Evolutionary conservation across 805 yeast species (phyloP), one percentile per base, ranked within the genome.

Genomic region (Wickerhamomyces kurtzmanii): DNA sequence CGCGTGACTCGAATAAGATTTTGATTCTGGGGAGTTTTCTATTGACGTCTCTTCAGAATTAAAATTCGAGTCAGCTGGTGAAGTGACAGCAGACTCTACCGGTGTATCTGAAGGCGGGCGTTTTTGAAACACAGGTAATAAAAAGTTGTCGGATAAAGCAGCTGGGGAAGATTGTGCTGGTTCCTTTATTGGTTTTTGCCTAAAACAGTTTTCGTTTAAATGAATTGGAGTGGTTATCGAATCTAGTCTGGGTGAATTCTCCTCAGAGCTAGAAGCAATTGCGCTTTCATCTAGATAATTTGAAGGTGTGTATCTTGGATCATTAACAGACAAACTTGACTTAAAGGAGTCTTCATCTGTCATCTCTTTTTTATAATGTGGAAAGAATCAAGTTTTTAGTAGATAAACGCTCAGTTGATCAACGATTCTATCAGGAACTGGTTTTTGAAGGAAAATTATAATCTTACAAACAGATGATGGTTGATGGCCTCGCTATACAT

Each of bases 91-190:
- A 17, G 80, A 72, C 8, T 66, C 67, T 1, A 75, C 64, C 0
- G 91, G 91, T 0, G 91, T 80, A 43, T 80, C 91, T 23, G 78
- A 75, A 29, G 74, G 55, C 0, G 91, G 91, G 25, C 86, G 58
- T 49, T 71, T 75, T 45, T 78, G 74, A 53, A 80, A 80, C 31
- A 59, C 73, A 0, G 82, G 80, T 8, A 49, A 38, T 22, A 29
- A 15, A 3, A 29, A 16, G 12, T 20, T 28, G 10, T 24, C 31
- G 5, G 16, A 14, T 7, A 13, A 13, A 7, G 32, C 20, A 22
- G 32, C 29, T 20, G 26, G 12, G 23, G 18, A 19, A 8, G 20
- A 10, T 15, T 25, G 12, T 10, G 15, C 22, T 6, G 31, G 31
- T 12, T 32, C 25, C 9, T 24, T 22, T 10, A 14, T 8, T n/a